Percentiles rank a stretch among this genome's conserved stretches.
These are phyloP conservation scores for Starmera stellimalicola DNA, from an alignment of 1,139 yeast genomes.

Conservation along the genomic window DNA sequence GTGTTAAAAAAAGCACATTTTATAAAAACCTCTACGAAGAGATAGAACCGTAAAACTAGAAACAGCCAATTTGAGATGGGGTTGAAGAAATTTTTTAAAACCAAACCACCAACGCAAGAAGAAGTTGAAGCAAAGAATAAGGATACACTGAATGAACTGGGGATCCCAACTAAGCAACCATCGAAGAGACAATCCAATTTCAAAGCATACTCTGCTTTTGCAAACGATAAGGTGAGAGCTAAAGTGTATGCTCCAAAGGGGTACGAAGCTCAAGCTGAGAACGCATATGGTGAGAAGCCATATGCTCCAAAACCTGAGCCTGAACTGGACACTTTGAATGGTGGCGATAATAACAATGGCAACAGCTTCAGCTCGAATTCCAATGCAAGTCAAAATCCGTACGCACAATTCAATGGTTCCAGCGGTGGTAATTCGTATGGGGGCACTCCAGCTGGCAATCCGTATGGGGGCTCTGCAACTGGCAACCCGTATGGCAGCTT, in stretches of 20 bases:
- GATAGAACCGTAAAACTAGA: too few relatives aligned
- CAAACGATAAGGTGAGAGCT: slow-evolving; percentile 21
- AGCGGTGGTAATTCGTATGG: not conserved
- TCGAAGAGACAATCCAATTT: slow-evolving; percentile 42
- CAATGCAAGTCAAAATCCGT: not conserved
- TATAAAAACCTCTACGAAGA: too few relatives aligned
- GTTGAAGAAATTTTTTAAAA: slow-evolving; percentile 1
- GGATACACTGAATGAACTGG: slow-evolving; percentile 38
- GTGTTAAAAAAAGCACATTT: too few relatives aligned
- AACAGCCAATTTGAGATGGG: too few relatives aligned
- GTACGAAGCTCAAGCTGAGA: slow-evolving; percentile 21
- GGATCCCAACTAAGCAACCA: slow-evolving; percentile 35
- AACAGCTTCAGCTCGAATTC: not conserved
- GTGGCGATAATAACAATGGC: not conserved
- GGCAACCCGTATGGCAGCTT: not conserved
- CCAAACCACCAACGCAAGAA: slow-evolving; percentile 35
- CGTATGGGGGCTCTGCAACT: not conserved
- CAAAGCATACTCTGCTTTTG: slow-evolving; percentile 44
- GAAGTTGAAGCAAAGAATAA: slow-evolving; percentile 45
- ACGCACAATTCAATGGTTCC: not conserved
- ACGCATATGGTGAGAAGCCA: slow-evolving; percentile 6
- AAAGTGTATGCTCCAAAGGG: slow-evolving; percentile 37
- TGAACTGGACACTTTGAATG: slow-evolving; percentile 6
- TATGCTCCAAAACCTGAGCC: not conserved
- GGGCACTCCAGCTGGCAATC: not conserved